These are phyloP conservation scores for Dactylorhiza incarnata DNA, from an alignment of 106 monocot genomes.

Conservation along the genomic window DNA sequence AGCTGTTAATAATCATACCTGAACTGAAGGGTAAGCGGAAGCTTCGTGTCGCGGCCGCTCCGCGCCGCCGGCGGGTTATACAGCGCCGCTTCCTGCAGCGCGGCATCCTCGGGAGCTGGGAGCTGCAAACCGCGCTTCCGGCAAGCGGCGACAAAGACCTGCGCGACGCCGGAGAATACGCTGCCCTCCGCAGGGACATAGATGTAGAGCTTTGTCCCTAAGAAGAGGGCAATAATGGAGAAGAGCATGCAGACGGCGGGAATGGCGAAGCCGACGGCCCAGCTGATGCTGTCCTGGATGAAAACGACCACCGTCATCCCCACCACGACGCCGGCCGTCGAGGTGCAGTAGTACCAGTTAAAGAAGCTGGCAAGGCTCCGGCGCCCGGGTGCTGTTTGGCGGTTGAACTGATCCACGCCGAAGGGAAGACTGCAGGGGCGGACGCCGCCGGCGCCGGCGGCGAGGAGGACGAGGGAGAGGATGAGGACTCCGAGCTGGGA, in stretches of 20 bases:
- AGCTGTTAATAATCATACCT: conserved; percentile 13
- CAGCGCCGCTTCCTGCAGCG: conserved; percentile 18
- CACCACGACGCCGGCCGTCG: conserved; percentile 30
- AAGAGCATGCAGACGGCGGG: conserved; percentile 39
- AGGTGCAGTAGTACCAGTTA: conserved; percentile 81
- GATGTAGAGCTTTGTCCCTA: conserved; percentile 23
- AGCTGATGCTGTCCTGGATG: conserved; percentile 64
- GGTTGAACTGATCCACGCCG: conserved; percentile 50
- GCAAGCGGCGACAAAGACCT: conserved; percentile 20
- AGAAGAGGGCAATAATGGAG: conserved; percentile 35
- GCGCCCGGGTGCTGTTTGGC: conserved; percentile 11
- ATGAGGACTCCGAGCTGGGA: conserved; percentile 22
- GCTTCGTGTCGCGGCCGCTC: conserved; percentile 12
- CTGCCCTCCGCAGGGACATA: conserved; percentile 24
- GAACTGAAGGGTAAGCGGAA: conserved; percentile 32
- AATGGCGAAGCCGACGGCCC: conserved; percentile 52
- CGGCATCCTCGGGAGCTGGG: conserved; percentile 17
- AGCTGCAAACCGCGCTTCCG: conserved; percentile 21
- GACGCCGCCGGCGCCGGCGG: conserved; percentile 34
- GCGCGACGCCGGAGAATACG: conserved; percentile 20
- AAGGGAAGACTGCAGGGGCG: conserved; percentile 52
- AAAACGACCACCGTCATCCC: conserved; percentile 51
- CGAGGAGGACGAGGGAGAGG: conserved; percentile 18
- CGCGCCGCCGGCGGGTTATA: conserved; percentile 7
- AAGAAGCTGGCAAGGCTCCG: conserved; percentile 59